Evolutionary conservation across 2,329 filamentous ascomycete genomes (phyloP).

Genomic region (Fusarium pilosicola): DNA sequence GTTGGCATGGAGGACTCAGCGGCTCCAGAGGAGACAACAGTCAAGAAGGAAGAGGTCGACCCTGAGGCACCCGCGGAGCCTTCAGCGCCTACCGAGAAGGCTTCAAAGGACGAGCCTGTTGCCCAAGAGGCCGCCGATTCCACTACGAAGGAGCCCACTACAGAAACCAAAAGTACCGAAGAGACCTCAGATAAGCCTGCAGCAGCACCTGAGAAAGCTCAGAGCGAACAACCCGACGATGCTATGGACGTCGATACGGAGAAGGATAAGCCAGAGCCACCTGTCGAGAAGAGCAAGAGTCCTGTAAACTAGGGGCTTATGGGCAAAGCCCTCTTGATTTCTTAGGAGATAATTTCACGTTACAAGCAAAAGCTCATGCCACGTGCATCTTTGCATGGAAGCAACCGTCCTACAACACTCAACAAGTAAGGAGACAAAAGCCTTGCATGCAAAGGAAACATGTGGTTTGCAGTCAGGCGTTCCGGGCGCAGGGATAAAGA

Average conservation of each 20-base stretch:
- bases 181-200: constrained; percentile 34
- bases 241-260: constrained; percentile 51
- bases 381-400: constrained; percentile 15
- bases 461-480: constrained; percentile 42
- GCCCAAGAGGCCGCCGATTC: constrained; percentile 15
- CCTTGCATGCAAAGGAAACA: constrained; percentile 26
- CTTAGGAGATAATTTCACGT: constrained; percentile 29
- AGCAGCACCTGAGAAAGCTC: constrained; percentile 23
- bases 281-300: constrained; percentile 44
- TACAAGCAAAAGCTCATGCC: constrained; percentile 20
- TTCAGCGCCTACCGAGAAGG: constrained; percentile 26
- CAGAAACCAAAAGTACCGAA: constrained; percentile 32
- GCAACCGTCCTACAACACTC: not conserved
- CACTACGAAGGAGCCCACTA: constrained; percentile 22
- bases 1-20: constrained; percentile 59
- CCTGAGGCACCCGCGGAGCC: constrained; percentile 31
- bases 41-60: constrained; percentile 41
- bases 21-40: constrained; percentile 37
- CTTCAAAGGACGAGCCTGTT: constrained; percentile 25
- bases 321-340: constrained; percentile 3
- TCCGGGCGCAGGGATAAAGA: constrained; percentile 40
- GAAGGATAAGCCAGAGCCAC: constrained; percentile 41
- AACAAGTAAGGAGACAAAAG: not conserved
- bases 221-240: constrained; percentile 40
- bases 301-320: constrained; percentile 30